Conservation (phyloP, 371 early-diverging fungal species). For the Saksenaea oblongispora region DNA sequence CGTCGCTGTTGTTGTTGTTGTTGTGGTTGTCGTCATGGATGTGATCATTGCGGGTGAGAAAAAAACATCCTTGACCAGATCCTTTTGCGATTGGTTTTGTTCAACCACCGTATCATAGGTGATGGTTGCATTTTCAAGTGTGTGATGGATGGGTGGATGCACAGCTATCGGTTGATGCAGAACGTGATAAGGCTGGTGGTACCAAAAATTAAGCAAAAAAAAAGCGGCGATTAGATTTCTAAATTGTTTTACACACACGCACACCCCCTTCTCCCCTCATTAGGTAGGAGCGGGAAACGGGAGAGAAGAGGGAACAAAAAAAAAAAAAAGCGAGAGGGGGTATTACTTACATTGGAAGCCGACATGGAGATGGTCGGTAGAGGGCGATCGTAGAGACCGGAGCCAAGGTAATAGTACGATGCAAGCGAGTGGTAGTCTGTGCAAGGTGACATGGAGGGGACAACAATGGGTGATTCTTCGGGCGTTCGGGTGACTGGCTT, state of each 20-base stretch:
- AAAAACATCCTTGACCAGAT: conserved; percentile 50
- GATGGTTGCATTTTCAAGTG: conserved; percentile 53
- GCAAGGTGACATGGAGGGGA: conserved; percentile 13
- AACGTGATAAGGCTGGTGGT: conserved; percentile 11
- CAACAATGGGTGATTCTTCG: conserved; percentile 7
- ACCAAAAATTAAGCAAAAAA: conserved; percentile 3
- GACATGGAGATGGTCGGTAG: neutral
- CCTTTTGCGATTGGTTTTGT: conserved; percentile 26
- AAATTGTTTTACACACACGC: neutral
- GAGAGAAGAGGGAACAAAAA: neutral
- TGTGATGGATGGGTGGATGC: conserved; percentile 44
- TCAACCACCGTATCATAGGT: conserved; percentile 37
- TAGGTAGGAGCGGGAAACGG: conserved; percentile 3
- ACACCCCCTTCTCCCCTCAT: neutral
- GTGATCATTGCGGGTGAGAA: conserved; percentile 43
- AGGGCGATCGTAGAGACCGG: neutral
- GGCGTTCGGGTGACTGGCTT: neutral
- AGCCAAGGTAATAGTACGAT: neutral
- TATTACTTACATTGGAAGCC: neutral
- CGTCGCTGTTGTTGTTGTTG: neutral
- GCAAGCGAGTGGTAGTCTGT: conserved; percentile 3
- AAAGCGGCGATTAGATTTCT: conserved; percentile 1
- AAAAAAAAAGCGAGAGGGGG: neutral
- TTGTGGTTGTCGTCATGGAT: conserved; percentile 8
- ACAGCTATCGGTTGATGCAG: conserved; percentile 9